Evolutionary conservation across 345 rosid species (phyloP).

Genomic region (Camelina hispida): DNA sequence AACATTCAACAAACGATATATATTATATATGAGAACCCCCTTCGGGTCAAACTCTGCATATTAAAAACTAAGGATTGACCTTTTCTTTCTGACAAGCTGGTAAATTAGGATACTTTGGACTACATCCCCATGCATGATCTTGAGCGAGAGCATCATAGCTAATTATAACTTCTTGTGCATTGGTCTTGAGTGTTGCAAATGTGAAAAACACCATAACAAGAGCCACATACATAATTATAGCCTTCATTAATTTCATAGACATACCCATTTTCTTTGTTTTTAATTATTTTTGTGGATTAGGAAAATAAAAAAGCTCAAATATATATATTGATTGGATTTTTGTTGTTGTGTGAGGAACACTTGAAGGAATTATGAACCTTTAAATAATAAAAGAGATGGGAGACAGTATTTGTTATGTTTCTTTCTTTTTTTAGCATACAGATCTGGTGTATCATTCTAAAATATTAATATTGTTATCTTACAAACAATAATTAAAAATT

Average conservation of each 20-base stretch:
- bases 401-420: conserved; percentile 9
- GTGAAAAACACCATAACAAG: conserved; percentile 23
- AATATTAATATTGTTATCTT: neutral
- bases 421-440: conserved; percentile 17
- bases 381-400: conserved; percentile 29
- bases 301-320: neutral
- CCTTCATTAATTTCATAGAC: conserved; percentile 18
- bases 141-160: conserved; percentile 7
- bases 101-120: conserved; percentile 8
- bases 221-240: conserved; percentile 19
- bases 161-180: conserved; percentile 32
- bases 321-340: neutral
- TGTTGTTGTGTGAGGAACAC: neutral
- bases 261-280: conserved; percentile 15
- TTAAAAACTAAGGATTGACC: conserved; percentile 29
- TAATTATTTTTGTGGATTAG: neutral
- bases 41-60: conserved; percentile 6
- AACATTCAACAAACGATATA: neutral
- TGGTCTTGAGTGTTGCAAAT: conserved; percentile 35
- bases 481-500: neutral
- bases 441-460: neutral
- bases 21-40: neutral
- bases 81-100: neutral
- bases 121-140: conserved; percentile 38
- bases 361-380: conserved; percentile 17